phyloP scores from a whole-genome alignment of 768 basidiomycete species.

The Lactarius quietus region DNA sequence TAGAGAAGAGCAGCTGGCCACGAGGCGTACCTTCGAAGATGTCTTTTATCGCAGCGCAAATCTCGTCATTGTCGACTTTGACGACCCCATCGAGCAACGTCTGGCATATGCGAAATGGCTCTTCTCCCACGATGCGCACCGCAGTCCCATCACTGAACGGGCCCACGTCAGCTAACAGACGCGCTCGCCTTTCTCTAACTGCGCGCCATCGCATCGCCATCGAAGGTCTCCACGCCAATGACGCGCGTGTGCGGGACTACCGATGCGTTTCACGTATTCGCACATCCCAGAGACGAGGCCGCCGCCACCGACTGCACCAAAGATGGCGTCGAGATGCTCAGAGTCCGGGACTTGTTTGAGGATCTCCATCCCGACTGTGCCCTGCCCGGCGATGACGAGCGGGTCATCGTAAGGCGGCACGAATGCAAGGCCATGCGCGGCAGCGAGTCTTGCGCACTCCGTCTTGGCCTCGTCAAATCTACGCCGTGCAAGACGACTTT shows the following conservation, averaged over 20 bases:
- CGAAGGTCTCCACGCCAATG: constrained; percentile 86
- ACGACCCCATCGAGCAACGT: constrained; percentile 78
- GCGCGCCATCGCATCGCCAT: constrained; percentile 90
- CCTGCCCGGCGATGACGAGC: constrained; percentile 94
- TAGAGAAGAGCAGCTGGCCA: too few relatives aligned
- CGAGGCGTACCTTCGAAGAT: constrained; percentile 88
- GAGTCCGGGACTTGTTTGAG: constrained; percentile 81
- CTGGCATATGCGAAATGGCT: constrained; percentile 91
- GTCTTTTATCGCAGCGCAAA: constrained; percentile 98
- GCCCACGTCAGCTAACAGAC: constrained; percentile 84
- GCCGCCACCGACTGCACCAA: constrained; percentile 91
- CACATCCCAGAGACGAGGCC: constrained; percentile 88
- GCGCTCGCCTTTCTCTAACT: constrained; percentile 80
- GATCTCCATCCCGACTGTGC: constrained; percentile 92
- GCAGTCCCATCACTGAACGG: constrained; percentile 98
- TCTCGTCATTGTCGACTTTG: constrained; percentile 89
- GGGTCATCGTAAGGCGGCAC: constrained; percentile 99
- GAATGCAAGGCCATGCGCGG: constrained; percentile 72
- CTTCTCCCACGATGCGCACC: constrained; percentile 91
- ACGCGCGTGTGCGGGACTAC: constrained; percentile 77
- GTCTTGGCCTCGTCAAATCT: constrained; percentile 97
- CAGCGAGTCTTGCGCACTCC: constrained; percentile 86
- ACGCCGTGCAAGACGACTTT: constrained; percentile 88
- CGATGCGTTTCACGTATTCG: constrained; percentile 91
- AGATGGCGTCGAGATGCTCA: constrained; percentile 77